Base-by-base conservation (phyloP, 495 filamentous ascomycete species). In the Extremus antarcticus region DNA sequence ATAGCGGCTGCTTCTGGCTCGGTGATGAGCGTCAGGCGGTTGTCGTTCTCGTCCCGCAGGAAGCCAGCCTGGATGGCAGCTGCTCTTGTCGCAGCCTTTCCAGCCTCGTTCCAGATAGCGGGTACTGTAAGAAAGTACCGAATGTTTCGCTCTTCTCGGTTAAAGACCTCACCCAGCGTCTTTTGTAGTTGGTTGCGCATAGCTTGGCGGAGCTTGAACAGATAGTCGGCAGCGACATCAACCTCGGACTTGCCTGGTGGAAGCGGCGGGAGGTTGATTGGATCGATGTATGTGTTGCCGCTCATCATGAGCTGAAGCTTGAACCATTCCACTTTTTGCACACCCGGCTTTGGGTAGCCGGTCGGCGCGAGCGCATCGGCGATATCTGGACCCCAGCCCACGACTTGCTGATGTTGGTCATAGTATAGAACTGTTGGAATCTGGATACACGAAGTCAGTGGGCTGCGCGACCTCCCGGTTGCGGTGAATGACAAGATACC, bases 311-410 rank as follows among this genome's bases (percentile, higher is more conserved):
- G 74, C 71, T 87, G 83, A 21, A 86, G 76, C 72, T 87, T 87
- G 74, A 87, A 86, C 83, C 83, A 87, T 62, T 87, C 83, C 8
- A 87, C 83, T 70, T 86, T 87, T 63, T 87, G 83, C 55, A 87
- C 83, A 55, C 83, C 83, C 9, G 81, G 81, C 71, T 86, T 87
- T 51, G 83, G 83, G 66, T 86, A 86, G 49, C 83, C 83, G 25
- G 83, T 86, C 24, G 83, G 83, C 43, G 83, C 83, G 50, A 87
- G 72, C 43, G 83, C 83, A 68, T 87, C 83, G 25, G 83, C 83
- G 57, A 87, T 86, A 69, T 87, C 83, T 48, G 83, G 83, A 45
- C 83, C 83, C 83, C 83, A 87, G 59, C 83, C 83, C 3, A 87
- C 83, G 50, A 87, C 83, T 64, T 87, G 84, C 63, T 86, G 83